Evolutionary conservation across 1,284 basidiomycete species (phyloP), one percentile per base, ranked within the genome.

Genomic region (Inonotus obliquus): DNA sequence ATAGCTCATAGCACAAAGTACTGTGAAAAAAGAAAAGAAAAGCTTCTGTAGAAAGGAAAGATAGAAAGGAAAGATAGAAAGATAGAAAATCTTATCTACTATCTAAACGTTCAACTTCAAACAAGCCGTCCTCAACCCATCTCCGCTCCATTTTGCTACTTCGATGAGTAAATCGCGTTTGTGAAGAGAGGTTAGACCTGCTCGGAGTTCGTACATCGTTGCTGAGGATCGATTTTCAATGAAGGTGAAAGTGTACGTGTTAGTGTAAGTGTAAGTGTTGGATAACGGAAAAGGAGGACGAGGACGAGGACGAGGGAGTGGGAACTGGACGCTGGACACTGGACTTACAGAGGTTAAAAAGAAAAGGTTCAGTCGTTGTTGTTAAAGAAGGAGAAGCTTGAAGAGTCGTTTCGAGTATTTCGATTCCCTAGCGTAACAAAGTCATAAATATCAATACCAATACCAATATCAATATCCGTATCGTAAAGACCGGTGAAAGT

Each of bases 301-400:
- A n/a, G n/a, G n/a, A n/a, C n/a, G n/a, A n/a, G n/a, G n/a, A n/a
- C n/a, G n/a, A n/a, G n/a, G n/a, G n/a, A n/a, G n/a, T n/a, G n/a
- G n/a, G n/a, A n/a, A n/a, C n/a, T n/a, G n/a, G n/a, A n/a, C n/a
- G n/a, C n/a, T n/a, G n/a, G n/a, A n/a, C n/a, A n/a, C n/a, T n/a
- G n/a, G n/a, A n/a, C n/a, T n/a, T 69, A 91, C 91, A 88, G 17
- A 92, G 76, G 66, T 92, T 92, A 73, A 92, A 92, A 49, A 92
- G 69, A 71, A 89, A 89, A 4, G 90, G 89, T 68, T 92, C 90
- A 2, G 88, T 85, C 21, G 85, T 80, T 10, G 87, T 84, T 14
- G 87, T 81, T 49, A 81, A 81, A 0, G 86, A 80, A 0, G 91
- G 90, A 1, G 87, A 86, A 3, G 78, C 69, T 55, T 75, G 76